Conservation (phyloP, 495 filamentous ascomycete genomes). For the Tuber umbilicatum region DNA sequence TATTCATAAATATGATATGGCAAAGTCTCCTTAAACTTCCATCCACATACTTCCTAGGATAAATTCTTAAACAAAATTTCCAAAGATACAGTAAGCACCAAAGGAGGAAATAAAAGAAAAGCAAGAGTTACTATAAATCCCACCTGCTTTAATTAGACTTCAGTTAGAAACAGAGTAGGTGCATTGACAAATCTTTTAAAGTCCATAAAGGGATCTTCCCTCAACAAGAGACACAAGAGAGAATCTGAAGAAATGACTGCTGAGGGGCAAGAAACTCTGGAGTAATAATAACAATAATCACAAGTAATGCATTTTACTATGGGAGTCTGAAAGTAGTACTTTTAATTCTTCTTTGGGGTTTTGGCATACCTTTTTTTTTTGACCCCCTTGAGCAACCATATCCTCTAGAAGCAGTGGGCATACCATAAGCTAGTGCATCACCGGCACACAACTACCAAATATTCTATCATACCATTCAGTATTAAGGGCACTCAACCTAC, state of each 20-base stretch:
- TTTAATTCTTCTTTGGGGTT: too few species aligned
- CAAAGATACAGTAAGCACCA: not conserved
- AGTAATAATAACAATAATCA: not conserved
- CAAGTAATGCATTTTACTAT: not conserved
- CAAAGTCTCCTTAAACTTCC: not conserved
- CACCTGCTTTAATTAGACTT: not conserved
- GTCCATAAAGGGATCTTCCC: not conserved
- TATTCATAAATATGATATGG: not conserved
- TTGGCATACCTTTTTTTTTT: too few species aligned
- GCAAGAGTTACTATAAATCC: not conserved
- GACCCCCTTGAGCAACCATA: too few species aligned
- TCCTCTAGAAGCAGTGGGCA: too few species aligned
- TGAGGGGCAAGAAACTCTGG: not conserved
- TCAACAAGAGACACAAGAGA: not conserved
- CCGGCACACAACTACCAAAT: too few species aligned
- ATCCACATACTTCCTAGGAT: not conserved
- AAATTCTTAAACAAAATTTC: not conserved
- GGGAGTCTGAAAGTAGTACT: too few species aligned
- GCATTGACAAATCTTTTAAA: not conserved
- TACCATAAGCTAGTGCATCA: too few species aligned
- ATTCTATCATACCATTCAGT: too few species aligned
- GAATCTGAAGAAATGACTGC: not conserved
- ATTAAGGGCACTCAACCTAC: too few species aligned
- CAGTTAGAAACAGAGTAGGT: not conserved
- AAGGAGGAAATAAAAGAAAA: not conserved